Percentiles rank a stretch among this genome's conserved stretches.
Conservation (phyloP, 805 yeast genomes). For the Torulaspora quercuum region DNA sequence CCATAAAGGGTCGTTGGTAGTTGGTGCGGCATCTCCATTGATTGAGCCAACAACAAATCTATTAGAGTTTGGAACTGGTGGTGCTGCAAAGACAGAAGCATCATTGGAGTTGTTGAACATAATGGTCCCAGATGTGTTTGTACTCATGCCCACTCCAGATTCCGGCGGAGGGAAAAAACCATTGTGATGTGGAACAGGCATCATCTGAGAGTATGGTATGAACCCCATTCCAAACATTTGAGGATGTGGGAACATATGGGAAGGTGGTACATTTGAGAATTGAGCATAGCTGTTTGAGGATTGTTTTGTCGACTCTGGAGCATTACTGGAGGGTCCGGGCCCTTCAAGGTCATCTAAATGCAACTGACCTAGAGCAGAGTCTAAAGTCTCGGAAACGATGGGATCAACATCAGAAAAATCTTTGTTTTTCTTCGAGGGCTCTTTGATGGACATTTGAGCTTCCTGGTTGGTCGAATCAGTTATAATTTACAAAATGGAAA, state of each 20-base stretch:
- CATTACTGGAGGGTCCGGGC: constrained; percentile 4
- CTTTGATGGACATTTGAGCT: constrained; percentile 16
- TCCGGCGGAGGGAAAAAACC: constrained; percentile 30
- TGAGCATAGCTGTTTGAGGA: constrained; percentile 3
- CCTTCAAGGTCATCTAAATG: constrained; percentile 30
- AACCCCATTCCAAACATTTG: constrained; percentile 35
- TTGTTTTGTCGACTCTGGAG: constrained; percentile 4
- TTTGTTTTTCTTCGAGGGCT: constrained; percentile 8
- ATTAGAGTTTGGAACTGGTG: constrained; percentile 11
- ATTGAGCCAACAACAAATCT: constrained; percentile 9
- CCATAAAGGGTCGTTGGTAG: constrained; percentile 24
- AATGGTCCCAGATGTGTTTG: constrained; percentile 7
- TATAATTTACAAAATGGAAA: constrained; percentile 5
- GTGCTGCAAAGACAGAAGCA: constrained; percentile 16
- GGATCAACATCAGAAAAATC: constrained; percentile 23
- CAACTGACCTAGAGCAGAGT: constrained; percentile 34
- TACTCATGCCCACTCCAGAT: constrained; percentile 6
- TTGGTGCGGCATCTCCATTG: constrained; percentile 8
- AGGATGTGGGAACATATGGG: constrained; percentile 24
- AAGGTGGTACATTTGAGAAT: constrained; percentile 16
- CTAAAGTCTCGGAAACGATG: constrained; percentile 30
- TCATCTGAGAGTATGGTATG: constrained; percentile 35
- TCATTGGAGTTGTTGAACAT: constrained; percentile 20
- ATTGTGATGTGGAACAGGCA: constrained; percentile 32
- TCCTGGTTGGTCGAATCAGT: constrained; percentile 1